phyloP scores from a whole-genome alignment of 805 yeast genomes.

The Barnettozyma californica region DNA sequence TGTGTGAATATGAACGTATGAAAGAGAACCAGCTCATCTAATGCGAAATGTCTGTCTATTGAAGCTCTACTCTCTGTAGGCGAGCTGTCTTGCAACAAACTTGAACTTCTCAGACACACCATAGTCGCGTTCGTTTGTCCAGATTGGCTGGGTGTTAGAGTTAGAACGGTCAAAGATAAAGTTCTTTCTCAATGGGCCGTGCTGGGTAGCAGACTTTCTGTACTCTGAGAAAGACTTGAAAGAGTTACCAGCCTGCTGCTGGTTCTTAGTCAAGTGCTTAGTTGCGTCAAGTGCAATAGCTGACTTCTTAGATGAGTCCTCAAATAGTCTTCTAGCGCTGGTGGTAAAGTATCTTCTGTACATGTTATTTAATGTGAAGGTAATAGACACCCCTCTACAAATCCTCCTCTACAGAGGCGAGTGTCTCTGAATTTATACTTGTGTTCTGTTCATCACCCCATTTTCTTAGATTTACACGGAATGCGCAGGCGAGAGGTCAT shows the following conservation, averaged over 20 bases:
- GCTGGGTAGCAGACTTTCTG: conserved; percentile 33
- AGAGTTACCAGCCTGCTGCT: conserved; percentile 27
- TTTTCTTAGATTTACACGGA: neutral
- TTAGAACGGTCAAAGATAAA: conserved; percentile 7
- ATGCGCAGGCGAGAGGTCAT: neutral
- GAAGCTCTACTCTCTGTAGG: conserved; percentile 17
- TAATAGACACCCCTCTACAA: no score
- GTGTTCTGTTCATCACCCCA: neutral
- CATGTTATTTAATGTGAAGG: neutral
- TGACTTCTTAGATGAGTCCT: conserved; percentile 19
- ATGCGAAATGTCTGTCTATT: neutral
- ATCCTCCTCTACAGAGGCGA: no score
- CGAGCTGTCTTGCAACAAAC: conserved; percentile 18
- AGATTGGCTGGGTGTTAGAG: conserved; percentile 14
- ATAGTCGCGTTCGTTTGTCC: conserved; percentile 19
- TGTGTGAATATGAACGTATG: neutral
- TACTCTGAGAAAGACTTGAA: conserved; percentile 32
- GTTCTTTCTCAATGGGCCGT: conserved; percentile 31
- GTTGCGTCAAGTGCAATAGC: conserved; percentile 18
- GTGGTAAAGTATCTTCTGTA: conserved; percentile 7
- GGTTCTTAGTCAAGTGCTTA: conserved; percentile 3
- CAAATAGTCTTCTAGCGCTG: conserved; percentile 10
- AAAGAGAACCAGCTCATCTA: neutral
- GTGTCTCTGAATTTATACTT: neutral
- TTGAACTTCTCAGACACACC: conserved; percentile 24